Evolutionary conservation across 129 eudicot species (phyloP).

Genomic region (Gnaphalium uliginosum): DNA sequence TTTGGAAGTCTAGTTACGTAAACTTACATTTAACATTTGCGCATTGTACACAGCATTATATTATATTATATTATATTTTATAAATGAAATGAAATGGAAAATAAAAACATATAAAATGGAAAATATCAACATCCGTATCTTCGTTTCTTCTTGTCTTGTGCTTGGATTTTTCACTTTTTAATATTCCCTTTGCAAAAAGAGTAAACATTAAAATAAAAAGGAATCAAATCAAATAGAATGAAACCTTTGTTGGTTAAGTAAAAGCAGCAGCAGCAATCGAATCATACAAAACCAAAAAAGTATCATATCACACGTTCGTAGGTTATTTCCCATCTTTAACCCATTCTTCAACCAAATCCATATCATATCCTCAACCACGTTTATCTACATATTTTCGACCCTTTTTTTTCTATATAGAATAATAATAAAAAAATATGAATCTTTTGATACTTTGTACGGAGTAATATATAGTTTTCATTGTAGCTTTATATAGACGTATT

Average conservation of each 20-base stretch:
- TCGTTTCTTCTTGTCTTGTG: constrained; percentile 30
- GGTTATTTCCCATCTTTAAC: constrained; percentile 29
- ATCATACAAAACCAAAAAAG: constrained; percentile 1
- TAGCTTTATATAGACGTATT: too few relatives aligned
- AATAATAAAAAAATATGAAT: background rate
- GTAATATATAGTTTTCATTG: background rate
- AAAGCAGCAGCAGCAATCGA: constrained; percentile 10
- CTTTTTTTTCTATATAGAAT: background rate
- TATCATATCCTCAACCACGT: background rate
- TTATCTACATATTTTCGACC: background rate
- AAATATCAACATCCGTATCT: constrained; percentile 31
- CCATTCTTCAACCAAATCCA: constrained; percentile 19
- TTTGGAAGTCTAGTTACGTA: too few relatives aligned
- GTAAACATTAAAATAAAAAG: background rate
- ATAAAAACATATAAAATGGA: background rate
- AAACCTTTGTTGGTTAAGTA: constrained; percentile 21
- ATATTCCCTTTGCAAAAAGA: constrained; percentile 37
- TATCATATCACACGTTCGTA: constrained; percentile 35
- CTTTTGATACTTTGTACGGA: background rate
- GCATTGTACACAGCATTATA: too few relatives aligned
- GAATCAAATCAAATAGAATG: constrained; percentile 30
- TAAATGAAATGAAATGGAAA: background rate
- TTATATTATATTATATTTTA: too few relatives aligned
- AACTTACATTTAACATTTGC: too few relatives aligned
- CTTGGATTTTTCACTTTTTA: constrained; percentile 39